Percentiles rank a stretch among this genome's conserved stretches.
These are phyloP conservation scores for Alternaria postmessia DNA, from an alignment of 2,329 filamentous ascomycete genomes.

Conservation along the genomic window DNA sequence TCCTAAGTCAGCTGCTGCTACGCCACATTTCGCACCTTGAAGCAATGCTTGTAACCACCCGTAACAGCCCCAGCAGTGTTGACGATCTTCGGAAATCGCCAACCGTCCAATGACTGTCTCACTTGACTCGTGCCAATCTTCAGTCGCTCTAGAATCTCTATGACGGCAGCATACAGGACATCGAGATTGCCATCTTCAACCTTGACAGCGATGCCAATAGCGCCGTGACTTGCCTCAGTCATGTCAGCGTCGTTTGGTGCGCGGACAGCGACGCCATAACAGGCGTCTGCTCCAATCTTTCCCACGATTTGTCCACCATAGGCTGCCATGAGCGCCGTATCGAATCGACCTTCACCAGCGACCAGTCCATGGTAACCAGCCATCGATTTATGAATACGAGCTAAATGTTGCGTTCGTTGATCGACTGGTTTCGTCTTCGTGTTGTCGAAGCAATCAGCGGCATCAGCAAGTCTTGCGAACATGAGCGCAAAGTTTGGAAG, in stretches of 20 bases:
- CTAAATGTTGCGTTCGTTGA: not conserved
- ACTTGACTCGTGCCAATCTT: conserved; percentile 45
- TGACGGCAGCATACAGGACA: conserved; percentile 55
- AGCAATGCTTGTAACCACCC: not conserved
- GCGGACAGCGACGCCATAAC: conserved; percentile 56
- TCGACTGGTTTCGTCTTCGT: not conserved
- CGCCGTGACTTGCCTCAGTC: not conserved
- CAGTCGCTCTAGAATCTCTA: conserved; percentile 57
- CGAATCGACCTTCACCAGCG: conserved; percentile 58
- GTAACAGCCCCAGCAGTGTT: not conserved
- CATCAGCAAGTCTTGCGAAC: conserved; percentile 3
- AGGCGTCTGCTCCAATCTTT: conserved; percentile 61
- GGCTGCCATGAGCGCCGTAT: conserved; percentile 54
- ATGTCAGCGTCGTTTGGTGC: conserved; percentile 31
- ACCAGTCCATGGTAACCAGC: conserved; percentile 54
- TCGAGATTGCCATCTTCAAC: conserved; percentile 59
- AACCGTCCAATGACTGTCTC: not conserved
- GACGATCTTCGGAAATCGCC: not conserved
- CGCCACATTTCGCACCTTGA: not conserved
- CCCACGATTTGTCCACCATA: conserved; percentile 54
- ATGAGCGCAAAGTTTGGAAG: conserved; percentile 1
- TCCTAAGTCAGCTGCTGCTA: not conserved
- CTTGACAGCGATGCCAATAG: conserved; percentile 58
- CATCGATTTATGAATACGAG: conserved; percentile 48
- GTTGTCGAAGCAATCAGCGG: not conserved